Conservation (phyloP, 139 green algal genomes). For the Auxenochlorella protothecoides region DNA sequence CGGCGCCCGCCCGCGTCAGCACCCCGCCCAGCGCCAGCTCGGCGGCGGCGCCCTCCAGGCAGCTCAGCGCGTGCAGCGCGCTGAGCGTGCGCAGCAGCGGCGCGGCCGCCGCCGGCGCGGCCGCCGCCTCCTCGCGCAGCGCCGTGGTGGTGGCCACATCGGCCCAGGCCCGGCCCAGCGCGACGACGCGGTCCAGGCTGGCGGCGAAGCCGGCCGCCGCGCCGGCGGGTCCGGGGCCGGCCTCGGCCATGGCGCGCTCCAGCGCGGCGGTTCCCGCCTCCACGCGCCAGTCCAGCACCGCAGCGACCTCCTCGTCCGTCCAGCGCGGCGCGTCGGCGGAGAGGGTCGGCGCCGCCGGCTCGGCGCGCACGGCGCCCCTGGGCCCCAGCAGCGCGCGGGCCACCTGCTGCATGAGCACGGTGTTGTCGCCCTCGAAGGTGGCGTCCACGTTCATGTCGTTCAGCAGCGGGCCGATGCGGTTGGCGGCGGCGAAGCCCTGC, state of each 20-base stretch:
- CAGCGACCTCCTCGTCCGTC: background rate
- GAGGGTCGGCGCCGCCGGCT: slow-evolving; percentile 2
- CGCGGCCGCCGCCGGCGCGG: slow-evolving; percentile 5
- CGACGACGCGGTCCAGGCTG: slow-evolving; percentile 47
- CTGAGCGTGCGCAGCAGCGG: slow-evolving; percentile 27
- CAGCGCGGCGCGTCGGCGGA: background rate
- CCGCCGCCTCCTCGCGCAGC: slow-evolving; percentile 30
- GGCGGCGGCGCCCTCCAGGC: slow-evolving; percentile 32
- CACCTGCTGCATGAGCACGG: slow-evolving; percentile 77
- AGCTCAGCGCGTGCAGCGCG: slow-evolving; percentile 43
- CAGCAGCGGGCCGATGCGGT: slow-evolving; percentile 74
- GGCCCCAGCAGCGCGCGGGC: slow-evolving; percentile 29
- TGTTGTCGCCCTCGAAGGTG: slow-evolving; percentile 92
- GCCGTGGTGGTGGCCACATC: slow-evolving; percentile 44
- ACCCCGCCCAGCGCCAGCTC: background rate
- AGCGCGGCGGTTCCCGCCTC: background rate
- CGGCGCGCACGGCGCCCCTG: slow-evolving; percentile 2
- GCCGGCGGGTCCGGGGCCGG: slow-evolving; percentile 18
- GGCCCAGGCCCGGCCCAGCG: slow-evolving; percentile 64
- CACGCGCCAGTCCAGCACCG: slow-evolving; percentile 39
- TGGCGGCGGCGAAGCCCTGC: slow-evolving; percentile 63
- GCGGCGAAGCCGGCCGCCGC: slow-evolving; percentile 44
- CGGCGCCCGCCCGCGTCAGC: slow-evolving; percentile 14
- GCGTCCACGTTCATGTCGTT: slow-evolving; percentile 83
- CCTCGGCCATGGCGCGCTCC: slow-evolving; percentile 23